phyloP scores from a whole-genome alignment of 306 rosid genomes.

The Pyrus communis region DNA sequence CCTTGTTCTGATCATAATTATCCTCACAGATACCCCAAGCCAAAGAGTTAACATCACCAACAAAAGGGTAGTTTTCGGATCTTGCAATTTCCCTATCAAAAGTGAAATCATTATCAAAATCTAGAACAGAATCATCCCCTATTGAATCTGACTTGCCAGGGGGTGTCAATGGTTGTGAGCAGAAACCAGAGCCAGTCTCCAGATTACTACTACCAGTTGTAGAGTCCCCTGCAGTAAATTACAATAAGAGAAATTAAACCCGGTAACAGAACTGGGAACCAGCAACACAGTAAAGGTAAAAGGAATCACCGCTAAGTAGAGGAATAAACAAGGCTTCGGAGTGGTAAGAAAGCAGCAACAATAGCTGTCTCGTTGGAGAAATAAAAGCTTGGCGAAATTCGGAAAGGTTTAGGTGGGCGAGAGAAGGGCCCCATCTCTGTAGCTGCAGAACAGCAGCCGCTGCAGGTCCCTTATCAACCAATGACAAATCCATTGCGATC shows the following conservation, averaged over 20 bases:
- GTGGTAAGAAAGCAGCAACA: constrained; percentile 60
- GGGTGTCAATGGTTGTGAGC: constrained; percentile 22
- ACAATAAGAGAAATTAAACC: background rate
- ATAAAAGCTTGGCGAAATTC: constrained; percentile 77
- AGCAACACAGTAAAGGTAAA: background rate
- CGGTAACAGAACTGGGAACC: background rate
- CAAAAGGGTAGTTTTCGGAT: constrained; percentile 37
- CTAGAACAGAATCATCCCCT: constrained; percentile 29
- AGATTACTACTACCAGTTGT: constrained; percentile 10
- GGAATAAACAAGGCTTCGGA: constrained; percentile 81
- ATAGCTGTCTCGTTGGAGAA: constrained; percentile 69
- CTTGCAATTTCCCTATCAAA: constrained; percentile 32
- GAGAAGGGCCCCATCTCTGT: constrained; percentile 63
- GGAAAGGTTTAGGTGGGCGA: constrained; percentile 43
- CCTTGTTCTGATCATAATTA: constrained; percentile 51
- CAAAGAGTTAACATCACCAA: constrained; percentile 71
- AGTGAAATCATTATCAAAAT: constrained; percentile 25
- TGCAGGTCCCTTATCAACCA: constrained; percentile 40
- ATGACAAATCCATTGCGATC: constrained; percentile 46
- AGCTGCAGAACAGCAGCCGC: constrained; percentile 47
- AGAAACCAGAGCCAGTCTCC: constrained; percentile 24
- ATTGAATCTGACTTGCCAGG: constrained; percentile 26
- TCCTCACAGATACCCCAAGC: constrained; percentile 80
- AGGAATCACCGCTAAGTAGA: constrained; percentile 43
- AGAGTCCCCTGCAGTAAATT: constrained; percentile 33